phyloP scores from a whole-genome alignment of 1,139 yeast genomes.

The Pichiaceae sp. region DNA sequence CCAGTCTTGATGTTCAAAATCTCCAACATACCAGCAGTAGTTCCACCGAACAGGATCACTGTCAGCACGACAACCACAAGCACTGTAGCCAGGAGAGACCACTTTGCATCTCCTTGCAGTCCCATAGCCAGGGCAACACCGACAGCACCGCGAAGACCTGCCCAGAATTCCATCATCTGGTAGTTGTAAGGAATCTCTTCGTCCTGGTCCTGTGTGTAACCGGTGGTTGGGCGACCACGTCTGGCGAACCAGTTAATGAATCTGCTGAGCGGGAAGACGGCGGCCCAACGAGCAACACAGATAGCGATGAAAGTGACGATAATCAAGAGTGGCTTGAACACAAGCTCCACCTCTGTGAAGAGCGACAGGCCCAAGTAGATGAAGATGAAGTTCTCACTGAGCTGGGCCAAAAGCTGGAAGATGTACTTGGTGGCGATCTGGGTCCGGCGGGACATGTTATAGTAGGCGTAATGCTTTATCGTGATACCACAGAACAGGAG shows the following conservation, averaged over 20 bases:
- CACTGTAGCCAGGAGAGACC: slow-evolving; percentile 86
- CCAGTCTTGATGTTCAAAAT: slow-evolving; percentile 90
- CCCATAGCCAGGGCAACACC: slow-evolving; percentile 99
- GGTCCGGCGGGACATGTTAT: slow-evolving; percentile 93
- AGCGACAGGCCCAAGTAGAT: slow-evolving; percentile 89
- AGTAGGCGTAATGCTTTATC: slow-evolving; percentile 92
- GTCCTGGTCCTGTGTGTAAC: slow-evolving; percentile 47
- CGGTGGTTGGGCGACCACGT: slow-evolving; percentile 38
- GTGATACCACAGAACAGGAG: slow-evolving; percentile 94
- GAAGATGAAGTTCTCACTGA: slow-evolving; percentile 94
- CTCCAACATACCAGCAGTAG: slow-evolving; percentile 97
- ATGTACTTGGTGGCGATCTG: slow-evolving; percentile 94
- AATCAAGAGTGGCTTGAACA: slow-evolving; percentile 86
- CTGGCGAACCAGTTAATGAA: slow-evolving; percentile 74
- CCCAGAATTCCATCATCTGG: slow-evolving; percentile 99
- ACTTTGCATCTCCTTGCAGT: slow-evolving; percentile 86
- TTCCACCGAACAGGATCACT: slow-evolving; percentile 94
- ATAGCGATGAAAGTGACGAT: slow-evolving; percentile 85
- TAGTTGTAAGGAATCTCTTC: slow-evolving; percentile 93
- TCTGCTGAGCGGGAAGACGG: slow-evolving; percentile 89
- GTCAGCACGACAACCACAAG: slow-evolving; percentile 94
- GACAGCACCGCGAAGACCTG: slow-evolving; percentile 97
- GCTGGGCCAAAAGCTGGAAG: slow-evolving; percentile 87
- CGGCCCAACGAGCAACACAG: slow-evolving; percentile 94
- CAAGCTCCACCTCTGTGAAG: slow-evolving; percentile 92